Conservation (phyloP, 176 grass and related monocot genomes). For the Bolboschoenus planiculmis region DNA sequence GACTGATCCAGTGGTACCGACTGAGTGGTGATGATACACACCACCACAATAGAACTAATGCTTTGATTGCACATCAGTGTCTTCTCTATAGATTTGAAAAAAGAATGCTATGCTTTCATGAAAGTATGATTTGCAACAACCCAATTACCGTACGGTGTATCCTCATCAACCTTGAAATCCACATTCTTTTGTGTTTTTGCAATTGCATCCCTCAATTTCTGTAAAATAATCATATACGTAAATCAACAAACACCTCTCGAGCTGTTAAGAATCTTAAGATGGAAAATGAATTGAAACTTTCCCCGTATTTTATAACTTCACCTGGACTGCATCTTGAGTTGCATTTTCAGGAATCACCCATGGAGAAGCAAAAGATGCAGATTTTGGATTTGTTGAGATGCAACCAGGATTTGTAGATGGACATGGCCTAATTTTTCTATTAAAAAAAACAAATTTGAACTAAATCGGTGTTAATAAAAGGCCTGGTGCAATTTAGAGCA, state of each 20-base stretch:
- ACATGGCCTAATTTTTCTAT: constrained; percentile 80
- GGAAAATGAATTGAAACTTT: not conserved
- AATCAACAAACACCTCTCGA: not conserved
- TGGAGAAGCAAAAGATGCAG: constrained; percentile 65
- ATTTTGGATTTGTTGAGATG: constrained; percentile 74
- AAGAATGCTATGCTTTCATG: not conserved
- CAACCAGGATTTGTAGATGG: constrained; percentile 80
- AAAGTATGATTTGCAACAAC: not conserved
- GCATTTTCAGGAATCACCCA: constrained; percentile 59
- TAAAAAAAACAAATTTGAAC: not conserved
- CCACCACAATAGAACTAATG: not conserved
- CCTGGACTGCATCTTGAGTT: constrained; percentile 33
- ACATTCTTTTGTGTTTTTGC: constrained; percentile 65
- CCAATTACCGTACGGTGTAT: constrained; percentile 46
- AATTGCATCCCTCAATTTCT: constrained; percentile 64
- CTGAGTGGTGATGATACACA: not conserved
- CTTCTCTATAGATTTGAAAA: not conserved
- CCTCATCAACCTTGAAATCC: constrained; percentile 44
- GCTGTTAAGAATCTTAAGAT: not conserved
- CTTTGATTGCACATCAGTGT: not conserved
- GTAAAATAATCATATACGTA: not conserved
- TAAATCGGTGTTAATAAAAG: not conserved
- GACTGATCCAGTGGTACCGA: not conserved
- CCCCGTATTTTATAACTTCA: not conserved
- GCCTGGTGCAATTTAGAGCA: not conserved